Evolutionary conservation across 108 stramenopile species (phyloP).

Genomic region (Stephanodiscus triporus): DNA sequence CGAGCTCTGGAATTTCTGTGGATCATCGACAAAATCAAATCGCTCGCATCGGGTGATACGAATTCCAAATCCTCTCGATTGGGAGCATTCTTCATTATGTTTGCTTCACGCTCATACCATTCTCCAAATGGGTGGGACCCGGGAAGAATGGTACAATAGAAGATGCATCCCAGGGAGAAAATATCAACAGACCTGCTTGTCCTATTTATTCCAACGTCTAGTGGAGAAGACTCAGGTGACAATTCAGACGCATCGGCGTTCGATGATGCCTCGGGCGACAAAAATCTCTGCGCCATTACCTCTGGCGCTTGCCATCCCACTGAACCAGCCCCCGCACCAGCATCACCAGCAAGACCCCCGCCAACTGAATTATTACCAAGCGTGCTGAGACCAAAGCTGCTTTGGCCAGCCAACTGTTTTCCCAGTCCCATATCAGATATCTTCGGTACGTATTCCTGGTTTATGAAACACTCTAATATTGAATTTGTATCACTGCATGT

Average conservation of each 20-base stretch:
- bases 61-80: conserved; percentile 59
- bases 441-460: conserved; percentile 84
- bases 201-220: conserved; percentile 45
- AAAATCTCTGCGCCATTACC: conserved; percentile 81
- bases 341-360: conserved; percentile 49
- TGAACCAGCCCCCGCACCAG: conserved; percentile 84
- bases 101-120: conserved; percentile 96
- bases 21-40: conserved; percentile 88
- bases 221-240: conserved; percentile 52
- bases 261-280: conserved; percentile 65
- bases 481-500: conserved; percentile 44
- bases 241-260: conserved; percentile 37
- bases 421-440: conserved; percentile 98
- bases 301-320: conserved; percentile 98
- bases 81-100: conserved; percentile 89
- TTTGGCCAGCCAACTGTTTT: conserved; percentile 90
- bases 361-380: conserved; percentile 68
- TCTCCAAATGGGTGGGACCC: conserved; percentile 95
- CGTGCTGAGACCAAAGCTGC: conserved; percentile 87
- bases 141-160: conserved; percentile 87
- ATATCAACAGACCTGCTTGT: conserved; percentile 93
- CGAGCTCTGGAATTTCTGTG: conserved; percentile 72
- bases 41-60: conserved; percentile 78
- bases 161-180: conserved; percentile 96
- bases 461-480: conserved; percentile 57